Base-by-base conservation (phyloP, 164 flowering plant species). In the Berberis thunbergii region DNA sequence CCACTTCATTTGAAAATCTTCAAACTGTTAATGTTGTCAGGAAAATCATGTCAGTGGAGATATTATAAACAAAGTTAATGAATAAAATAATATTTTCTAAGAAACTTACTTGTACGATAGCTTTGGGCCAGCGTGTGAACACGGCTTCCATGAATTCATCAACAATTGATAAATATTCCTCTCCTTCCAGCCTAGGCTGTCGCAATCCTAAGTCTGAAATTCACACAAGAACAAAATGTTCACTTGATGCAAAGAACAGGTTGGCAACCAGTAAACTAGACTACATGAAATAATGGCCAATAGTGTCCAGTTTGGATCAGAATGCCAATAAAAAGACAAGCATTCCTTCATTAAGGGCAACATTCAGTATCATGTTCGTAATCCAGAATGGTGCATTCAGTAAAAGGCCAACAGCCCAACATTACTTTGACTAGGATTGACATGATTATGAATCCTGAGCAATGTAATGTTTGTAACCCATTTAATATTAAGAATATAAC, bases 111-210 rank as follows among this genome's bases (percentile, higher is more conserved):
- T 95, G 99, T 60, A 95, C 88, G 67, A 95, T 75, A 66, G 99
- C 96, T 77, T 91, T 95, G 49, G 99, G 99, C 97, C 97, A 95
- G 55, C 99, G 93, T 41, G 83, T 74, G 72, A 46, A 69, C 74
- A 86, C 86, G 73, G 99, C 97, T 85, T 95, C 99, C 96, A 95
- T 85, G 74, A 95, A 85, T 76, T 95, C 99, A 83, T 91, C 99
- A 70, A 95, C 87, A 61, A 91, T 78, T 39, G 83, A 70, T 50
- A 91, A 69, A 76, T 95, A 95, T 72, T 91, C 97, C 67, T 91
- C 97, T 66, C 97, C 99, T 79, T 95, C 97, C 73, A 95, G 74
- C 72, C 99, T 81, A 63, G 90, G 97, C 67, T 88, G 87, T 43
- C 99, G 78, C 54, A 89, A 65, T 78, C 99, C 99, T 76, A 95